These are phyloP conservation scores for Fusarium guadeloupense DNA, from an alignment of 2,329 filamentous ascomycete genomes.

Conservation along the genomic window DNA sequence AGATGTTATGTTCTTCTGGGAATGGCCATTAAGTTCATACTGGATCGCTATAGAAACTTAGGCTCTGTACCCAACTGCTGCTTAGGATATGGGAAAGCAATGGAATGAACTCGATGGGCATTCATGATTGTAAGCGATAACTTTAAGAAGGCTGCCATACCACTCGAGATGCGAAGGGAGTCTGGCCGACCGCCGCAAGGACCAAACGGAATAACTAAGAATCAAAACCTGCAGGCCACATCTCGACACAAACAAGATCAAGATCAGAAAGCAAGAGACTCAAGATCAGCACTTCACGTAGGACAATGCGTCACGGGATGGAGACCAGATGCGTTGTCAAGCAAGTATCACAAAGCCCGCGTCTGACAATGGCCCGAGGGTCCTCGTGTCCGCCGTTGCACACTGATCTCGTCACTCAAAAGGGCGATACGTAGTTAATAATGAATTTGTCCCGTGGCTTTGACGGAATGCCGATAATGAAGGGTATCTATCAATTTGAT, in stretches of 20 bases:
- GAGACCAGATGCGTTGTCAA: slow-evolving; percentile 23
- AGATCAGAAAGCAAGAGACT: background rate
- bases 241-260: background rate
- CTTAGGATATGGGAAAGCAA: too few species aligned
- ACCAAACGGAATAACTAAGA: background rate
- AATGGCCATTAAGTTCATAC: too few species aligned
- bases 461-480: background rate
- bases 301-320: slow-evolving; percentile 24
- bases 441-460: background rate
- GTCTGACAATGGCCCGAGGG: slow-evolving; percentile 14
- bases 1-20: too few species aligned
- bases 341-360: slow-evolving; percentile 13
- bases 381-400: slow-evolving; percentile 4
- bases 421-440: background rate
- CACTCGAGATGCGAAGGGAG: background rate
- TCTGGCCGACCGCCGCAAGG: background rate
- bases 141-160: background rate
- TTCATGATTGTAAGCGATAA: too few species aligned
- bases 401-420: background rate
- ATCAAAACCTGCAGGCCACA: background rate
- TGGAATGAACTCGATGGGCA: too few species aligned
- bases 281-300: slow-evolving; percentile 1
- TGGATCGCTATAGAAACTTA: too few species aligned
- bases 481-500: background rate
- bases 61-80: too few species aligned